phyloP scores from a whole-genome alignment of 108 stramenopile genomes.

The Schizochytrium sp. region DNA sequence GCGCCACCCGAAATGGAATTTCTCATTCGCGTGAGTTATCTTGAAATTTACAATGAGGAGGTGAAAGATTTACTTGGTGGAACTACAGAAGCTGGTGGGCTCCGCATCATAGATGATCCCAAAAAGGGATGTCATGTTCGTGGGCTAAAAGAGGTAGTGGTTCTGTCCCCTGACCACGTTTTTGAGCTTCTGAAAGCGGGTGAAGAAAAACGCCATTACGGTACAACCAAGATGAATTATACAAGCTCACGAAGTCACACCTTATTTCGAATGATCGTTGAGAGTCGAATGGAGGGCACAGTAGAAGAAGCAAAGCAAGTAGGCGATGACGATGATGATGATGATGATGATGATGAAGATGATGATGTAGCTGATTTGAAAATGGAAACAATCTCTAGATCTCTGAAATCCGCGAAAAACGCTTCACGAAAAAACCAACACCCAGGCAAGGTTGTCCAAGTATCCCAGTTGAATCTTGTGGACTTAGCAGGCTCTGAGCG shows the following conservation, averaged over 20 bases:
- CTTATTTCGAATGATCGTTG: conserved; percentile 75
- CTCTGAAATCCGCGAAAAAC: too few relatives aligned
- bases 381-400: too few relatives aligned
- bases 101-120: conserved; percentile 74
- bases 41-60: conserved; percentile 82
- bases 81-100: conserved; percentile 57
- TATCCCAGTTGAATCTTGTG: conserved; percentile 59
- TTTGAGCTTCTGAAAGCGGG: conserved; percentile 70
- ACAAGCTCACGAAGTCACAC: conserved; percentile 74
- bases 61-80: conserved; percentile 75
- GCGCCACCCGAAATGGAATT: conserved; percentile 68
- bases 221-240: conserved; percentile 76
- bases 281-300: conserved; percentile 64
- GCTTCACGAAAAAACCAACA: background rate
- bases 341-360: background rate
- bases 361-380: background rate
- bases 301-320: conserved; percentile 69
- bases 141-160: conserved; percentile 72
- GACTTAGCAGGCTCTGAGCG: conserved; percentile 69
- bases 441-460: conserved; percentile 55
- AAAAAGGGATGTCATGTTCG: conserved; percentile 74
- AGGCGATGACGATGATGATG: conserved; percentile 42
- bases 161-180: conserved; percentile 67
- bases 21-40: conserved; percentile 79
- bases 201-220: conserved; percentile 71